Evolutionary conservation across 2,329 filamentous ascomycete genomes (phyloP), one percentile per base, ranked within the genome.

Genomic region (Fulvia fulva): DNA sequence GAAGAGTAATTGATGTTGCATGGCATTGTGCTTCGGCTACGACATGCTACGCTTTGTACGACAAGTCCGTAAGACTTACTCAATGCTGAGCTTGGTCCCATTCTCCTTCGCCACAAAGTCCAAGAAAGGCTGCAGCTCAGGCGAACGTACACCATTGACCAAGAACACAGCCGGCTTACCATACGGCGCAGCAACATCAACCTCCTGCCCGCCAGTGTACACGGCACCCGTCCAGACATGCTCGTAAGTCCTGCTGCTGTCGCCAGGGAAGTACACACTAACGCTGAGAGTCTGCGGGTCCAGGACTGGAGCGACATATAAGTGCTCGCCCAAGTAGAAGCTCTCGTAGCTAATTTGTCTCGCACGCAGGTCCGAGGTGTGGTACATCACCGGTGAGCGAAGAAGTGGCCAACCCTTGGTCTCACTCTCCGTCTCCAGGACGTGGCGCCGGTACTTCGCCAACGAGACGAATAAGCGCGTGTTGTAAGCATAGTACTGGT

Each of bases 401-500:
- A 69, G 54, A 21, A 70, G 52, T n/a, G 68, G 68, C 68, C 67
- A 70, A 12, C 68, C 68, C 5, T 64, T 65, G 0, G 64, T 49
- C 51, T 64, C 62, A 43, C 65, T 64, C 52, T 70, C 68, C 0
- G 63, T 66, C 55, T 63, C 60, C 30, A 74, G 56, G 23, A 73
- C 64, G 12, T 62, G 53, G 5, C 70, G 68, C 43, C 72, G 64
- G 58, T 74, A 75, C 8, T 67, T 62, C 1, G 63, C 69, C 21
- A 75, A 63, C 16, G 69, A 70, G n/a, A 65, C 64, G 63, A 71
- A 74, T 62, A 75, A 62, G 14, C 72, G 67, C 0, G 71, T 67
- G 32, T 73, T 74, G 63, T 75, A 74, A 1, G 69, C 68, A 53
- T 70, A 70, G 59, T 73, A 75, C 1, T 63, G 62, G 54, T 74